Base-by-base conservation (phyloP, 1,139 yeast genomes). In the Hansenula anomala region DNA sequence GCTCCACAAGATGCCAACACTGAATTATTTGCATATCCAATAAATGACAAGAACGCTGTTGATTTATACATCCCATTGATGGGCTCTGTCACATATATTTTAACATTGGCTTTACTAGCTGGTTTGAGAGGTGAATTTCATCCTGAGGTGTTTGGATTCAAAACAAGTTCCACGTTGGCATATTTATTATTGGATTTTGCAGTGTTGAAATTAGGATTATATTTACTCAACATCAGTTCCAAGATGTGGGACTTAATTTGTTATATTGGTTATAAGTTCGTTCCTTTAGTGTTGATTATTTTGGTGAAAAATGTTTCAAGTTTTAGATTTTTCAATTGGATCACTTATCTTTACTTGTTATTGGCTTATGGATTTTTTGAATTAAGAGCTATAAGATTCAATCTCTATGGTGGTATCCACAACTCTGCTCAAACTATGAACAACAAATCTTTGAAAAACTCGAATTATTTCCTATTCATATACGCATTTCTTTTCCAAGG, bases 51-150 rank as follows among this genome's bases (percentile, higher is more conserved):
- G 45, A 94, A 94, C 58, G 95, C 97, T 0, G 98, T 98, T 2
- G 99, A 94, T 61, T 75, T 92, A 69, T 94, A 94, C 61, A 87
- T 94, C 41, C 99, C 99, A 6, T 65, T 86, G 47, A 89, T 90
- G 96, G 87, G 97, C 3, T 78, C 85, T 54, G 80, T 89, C 38
- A 89, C 98, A 1, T 92, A 90, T 57, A 82, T 92, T 40, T 66
- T 94, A 45, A 71, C 88, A 34, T 81, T 94, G 76, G 92, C 96
- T 5, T 74, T 86, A 23, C 73, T 86, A 52, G 88, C 88, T 44
- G 99, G 99, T 13, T 65, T 92, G 40, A 77, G 80, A 42, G 97
- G 96, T 17, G 83, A 82, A 29, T 94, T 92, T 67, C 96, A 90
- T 55, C 98, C 98, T 0, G 92, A 90, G 57, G 71, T 89, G 51